These are phyloP conservation scores for Sclerotinia sclerotiorum DNA, from an alignment of 2,329 filamentous ascomycete species.

Conservation along the genomic window DNA sequence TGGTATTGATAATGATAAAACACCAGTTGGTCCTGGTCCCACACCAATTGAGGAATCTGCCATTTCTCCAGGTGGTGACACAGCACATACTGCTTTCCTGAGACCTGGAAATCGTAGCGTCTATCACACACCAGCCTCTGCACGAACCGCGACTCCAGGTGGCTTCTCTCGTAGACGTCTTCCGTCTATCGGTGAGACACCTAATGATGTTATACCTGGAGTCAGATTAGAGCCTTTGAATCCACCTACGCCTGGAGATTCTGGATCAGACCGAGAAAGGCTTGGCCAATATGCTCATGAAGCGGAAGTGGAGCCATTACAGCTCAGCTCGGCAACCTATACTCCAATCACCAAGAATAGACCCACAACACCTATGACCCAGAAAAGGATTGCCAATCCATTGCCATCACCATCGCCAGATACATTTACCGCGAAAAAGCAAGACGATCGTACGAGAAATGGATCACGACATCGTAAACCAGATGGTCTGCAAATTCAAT, in stretches of 20 bases:
- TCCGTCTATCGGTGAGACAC: constrained; percentile 74
- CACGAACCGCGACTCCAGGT: constrained; percentile 60
- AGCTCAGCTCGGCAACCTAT: constrained; percentile 43
- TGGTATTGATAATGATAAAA: constrained; percentile 58
- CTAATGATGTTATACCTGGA: constrained; percentile 50
- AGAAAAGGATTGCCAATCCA: constrained; percentile 50
- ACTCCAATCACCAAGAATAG: constrained; percentile 48
- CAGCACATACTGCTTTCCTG: constrained; percentile 63
- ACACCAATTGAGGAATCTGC: constrained; percentile 86
- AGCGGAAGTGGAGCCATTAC: constrained; percentile 40
- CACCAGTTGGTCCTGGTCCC: constrained; percentile 75
- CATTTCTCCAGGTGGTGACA: constrained; percentile 67
- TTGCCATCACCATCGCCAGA: constrained; percentile 69
- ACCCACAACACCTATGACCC: constrained; percentile 67
- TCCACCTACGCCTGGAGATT: constrained; percentile 46
- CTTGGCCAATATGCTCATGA: constrained; percentile 37
- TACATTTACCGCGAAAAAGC: constrained; percentile 61
- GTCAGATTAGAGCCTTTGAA: constrained; percentile 44
- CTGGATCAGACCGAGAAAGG: constrained; percentile 49
- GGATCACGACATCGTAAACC: constrained; percentile 79
- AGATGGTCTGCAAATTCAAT: constrained; percentile 66
- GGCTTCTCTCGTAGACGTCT: constrained; percentile 64
- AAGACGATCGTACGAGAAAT: constrained; percentile 60
- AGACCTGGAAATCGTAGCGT: constrained; percentile 66
- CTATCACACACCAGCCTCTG: constrained; percentile 68